Evolutionary conservation across 192 early-diverging fungal genomes (phyloP).

Genomic region (Diversispora epigaea): DNA sequence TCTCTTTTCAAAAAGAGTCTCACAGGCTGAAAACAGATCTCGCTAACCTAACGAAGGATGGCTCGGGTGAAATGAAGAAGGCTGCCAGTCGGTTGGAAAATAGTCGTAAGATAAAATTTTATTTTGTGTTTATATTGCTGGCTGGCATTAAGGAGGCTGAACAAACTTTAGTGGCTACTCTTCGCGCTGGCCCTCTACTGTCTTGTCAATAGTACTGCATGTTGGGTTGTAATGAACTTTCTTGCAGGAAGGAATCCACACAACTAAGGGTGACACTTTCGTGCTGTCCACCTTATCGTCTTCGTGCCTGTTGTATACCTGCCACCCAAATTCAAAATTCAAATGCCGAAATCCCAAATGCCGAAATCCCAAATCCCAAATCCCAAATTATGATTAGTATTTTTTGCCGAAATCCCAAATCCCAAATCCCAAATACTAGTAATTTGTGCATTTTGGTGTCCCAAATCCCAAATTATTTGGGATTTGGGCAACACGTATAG

Average conservation of each 20-base stretch:
- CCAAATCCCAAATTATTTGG: no score
- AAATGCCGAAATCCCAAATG: no score
- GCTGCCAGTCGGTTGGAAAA: conserved; percentile 8
- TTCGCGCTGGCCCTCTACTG: conserved; percentile 13
- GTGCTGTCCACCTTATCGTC: conserved; percentile 28
- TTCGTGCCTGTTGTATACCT: background rate
- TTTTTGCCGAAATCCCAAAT: no score
- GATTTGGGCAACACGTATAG: no score
- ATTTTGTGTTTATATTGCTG: conserved; percentile 5
- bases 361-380: no score
- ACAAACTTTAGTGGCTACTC: conserved; percentile 24
- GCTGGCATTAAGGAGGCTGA: conserved; percentile 5
- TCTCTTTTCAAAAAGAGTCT: conserved; percentile 27
- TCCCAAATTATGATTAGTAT: no score
- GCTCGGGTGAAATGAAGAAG: conserved; percentile 29
- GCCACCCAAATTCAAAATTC: no score
- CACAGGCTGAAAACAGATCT: conserved; percentile 30
- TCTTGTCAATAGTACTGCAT: conserved; percentile 15
- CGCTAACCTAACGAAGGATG: conserved; percentile 15
- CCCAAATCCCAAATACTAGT: no score
- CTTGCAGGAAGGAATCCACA: conserved; percentile 22
- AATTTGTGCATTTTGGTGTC: no score
- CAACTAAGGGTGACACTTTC: conserved; percentile 24
- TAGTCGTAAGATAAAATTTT: conserved; percentile 25
- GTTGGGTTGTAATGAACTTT: conserved; percentile 2